These are phyloP conservation scores for Nissolia schottii DNA, from an alignment of 306 rosid species.

Conservation along the genomic window DNA sequence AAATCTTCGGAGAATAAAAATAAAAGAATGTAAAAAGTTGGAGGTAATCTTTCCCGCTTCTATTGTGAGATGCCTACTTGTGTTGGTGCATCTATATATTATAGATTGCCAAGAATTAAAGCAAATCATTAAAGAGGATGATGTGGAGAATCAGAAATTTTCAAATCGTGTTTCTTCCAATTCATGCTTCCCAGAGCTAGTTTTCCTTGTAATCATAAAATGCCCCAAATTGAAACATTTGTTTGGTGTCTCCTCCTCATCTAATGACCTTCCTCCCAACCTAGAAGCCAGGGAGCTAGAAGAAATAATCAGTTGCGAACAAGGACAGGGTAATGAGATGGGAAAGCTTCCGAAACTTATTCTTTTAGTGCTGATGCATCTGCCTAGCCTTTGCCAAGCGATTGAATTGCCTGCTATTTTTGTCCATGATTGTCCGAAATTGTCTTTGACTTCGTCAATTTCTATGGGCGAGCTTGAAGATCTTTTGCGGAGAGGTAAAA, in stretches of 20 bases:
- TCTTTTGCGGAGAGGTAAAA: no score
- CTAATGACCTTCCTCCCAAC: not conserved
- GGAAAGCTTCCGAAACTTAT: not conserved
- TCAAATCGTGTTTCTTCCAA: not conserved
- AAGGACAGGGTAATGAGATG: not conserved
- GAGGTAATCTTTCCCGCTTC: constrained; percentile 7
- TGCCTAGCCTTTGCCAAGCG: no score
- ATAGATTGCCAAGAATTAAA: not conserved
- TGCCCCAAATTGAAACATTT: constrained; percentile 15
- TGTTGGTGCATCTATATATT: not conserved
- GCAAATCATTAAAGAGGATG: constrained; percentile 10
- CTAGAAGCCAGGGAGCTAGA: not conserved
- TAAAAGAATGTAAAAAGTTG: not conserved
- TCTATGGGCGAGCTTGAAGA: not conserved
- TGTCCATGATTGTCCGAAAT: no score
- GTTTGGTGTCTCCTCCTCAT: not conserved
- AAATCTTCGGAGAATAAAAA: not conserved
- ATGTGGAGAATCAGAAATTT: not conserved
- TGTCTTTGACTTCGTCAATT: no score
- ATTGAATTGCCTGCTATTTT: no score
- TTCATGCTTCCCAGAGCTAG: not conserved
- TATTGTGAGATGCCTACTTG: not conserved
- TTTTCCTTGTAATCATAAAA: fast-evolving
- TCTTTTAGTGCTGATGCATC: no score
- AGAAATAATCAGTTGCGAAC: no score